These are phyloP conservation scores for Carex pumila DNA, from an alignment of 176 grass and related monocot species.

Conservation along the genomic window DNA sequence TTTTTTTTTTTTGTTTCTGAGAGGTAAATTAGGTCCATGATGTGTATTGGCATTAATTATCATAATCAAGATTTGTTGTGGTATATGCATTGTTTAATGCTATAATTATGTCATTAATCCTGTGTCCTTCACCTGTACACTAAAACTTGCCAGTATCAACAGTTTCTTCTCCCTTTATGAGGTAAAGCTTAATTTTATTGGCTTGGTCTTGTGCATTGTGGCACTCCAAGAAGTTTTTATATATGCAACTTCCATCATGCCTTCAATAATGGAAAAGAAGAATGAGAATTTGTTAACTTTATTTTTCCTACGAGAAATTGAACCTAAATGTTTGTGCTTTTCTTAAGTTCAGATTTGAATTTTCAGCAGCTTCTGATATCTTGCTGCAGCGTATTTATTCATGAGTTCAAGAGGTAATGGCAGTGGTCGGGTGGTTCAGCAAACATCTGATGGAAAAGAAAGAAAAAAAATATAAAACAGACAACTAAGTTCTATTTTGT, in stretches of 20 bases:
- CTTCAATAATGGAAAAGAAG: background rate
- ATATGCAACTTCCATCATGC: background rate
- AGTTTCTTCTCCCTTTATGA: background rate
- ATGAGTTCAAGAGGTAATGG: too few relatives aligned
- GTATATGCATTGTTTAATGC: background rate
- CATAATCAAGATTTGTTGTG: background rate
- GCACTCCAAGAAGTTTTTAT: background rate
- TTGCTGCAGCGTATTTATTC: background rate
- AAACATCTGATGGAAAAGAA: too few relatives aligned
- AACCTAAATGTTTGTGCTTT: background rate
- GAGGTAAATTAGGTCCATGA: background rate
- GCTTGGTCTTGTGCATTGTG: background rate
- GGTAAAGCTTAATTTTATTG: background rate
- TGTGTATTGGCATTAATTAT: background rate
- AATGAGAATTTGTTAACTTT: background rate
- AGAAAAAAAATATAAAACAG: too few relatives aligned
- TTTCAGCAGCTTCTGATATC: background rate
- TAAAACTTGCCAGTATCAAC: background rate
- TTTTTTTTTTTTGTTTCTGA: background rate
- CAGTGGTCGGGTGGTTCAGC: too few relatives aligned
- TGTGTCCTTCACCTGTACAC: background rate
- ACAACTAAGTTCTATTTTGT: too few relatives aligned
- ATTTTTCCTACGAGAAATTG: background rate
- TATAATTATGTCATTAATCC: too few relatives aligned
- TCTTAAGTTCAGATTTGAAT: background rate